Conservation (phyloP, 495 filamentous ascomycete species). For the Lasiosphaeris hirsuta region DNA sequence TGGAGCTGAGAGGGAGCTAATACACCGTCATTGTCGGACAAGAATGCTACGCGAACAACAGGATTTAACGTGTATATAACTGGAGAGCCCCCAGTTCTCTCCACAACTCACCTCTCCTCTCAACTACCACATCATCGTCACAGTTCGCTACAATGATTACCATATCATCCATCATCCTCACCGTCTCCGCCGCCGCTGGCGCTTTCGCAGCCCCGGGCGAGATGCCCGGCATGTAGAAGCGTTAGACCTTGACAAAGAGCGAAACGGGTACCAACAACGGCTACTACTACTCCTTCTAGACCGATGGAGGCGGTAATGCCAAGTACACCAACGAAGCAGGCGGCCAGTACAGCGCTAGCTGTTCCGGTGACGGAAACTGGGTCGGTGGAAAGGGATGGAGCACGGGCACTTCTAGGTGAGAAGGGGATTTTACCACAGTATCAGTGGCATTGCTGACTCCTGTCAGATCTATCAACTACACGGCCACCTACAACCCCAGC, state of each 20-base stretch:
- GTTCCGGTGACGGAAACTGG: slow-evolving; percentile 56
- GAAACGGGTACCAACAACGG: slow-evolving; percentile 54
- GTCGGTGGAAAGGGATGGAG: slow-evolving; percentile 63
- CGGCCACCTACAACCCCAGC: slow-evolving; percentile 44
- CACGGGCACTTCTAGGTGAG: slow-evolving; percentile 38
- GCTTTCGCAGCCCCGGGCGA: slow-evolving; percentile 41
- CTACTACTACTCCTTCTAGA: slow-evolving; percentile 64
- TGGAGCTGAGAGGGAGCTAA: too few species aligned
- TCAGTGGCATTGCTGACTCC: slow-evolving; percentile 9
- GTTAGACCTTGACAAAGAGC: slow-evolving; percentile 28
- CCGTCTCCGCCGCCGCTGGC: slow-evolving; percentile 30
- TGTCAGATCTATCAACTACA: slow-evolving; percentile 47
- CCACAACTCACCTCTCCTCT: background rate
- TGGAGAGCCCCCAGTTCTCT: background rate
- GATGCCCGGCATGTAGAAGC: slow-evolving; percentile 37
- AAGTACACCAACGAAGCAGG: slow-evolving; percentile 54
- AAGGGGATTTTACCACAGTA: background rate
- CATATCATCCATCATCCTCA: slow-evolving; percentile 42
- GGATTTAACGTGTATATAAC: background rate
- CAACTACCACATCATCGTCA: background rate
- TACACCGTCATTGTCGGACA: too few species aligned
- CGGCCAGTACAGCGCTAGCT: slow-evolving; percentile 54
- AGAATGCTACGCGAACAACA: too few species aligned
- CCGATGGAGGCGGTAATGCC: slow-evolving; percentile 50
- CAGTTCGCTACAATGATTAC: slow-evolving; percentile 40